phyloP scores from a whole-genome alignment of 2,329 filamentous ascomycete genomes.

The Periconia macrospinosa region DNA sequence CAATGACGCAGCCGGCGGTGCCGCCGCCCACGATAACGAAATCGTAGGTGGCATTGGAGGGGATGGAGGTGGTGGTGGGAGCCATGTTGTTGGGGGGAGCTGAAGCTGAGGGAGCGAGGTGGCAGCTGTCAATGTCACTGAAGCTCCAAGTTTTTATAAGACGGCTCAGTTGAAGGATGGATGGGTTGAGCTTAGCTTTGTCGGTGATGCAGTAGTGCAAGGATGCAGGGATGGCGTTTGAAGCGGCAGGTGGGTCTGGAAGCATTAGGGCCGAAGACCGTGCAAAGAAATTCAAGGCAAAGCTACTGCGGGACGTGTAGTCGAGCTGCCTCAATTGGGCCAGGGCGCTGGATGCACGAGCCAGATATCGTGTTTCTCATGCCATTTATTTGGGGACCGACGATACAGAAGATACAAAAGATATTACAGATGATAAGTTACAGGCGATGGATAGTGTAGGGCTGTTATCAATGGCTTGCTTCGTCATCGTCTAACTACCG shows the following conservation, averaged over 20 bases:
- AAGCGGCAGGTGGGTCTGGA: not conserved
- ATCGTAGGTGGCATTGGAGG: constrained; percentile 68
- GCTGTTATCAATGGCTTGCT: too few species aligned
- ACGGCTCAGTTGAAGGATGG: too few species aligned
- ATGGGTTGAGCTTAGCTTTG: not conserved
- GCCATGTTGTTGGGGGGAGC: constrained; percentile 23
- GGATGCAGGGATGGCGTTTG: too few species aligned
- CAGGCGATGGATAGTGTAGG: too few species aligned
- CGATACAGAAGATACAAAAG: too few species aligned
- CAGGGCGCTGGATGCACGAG: not conserved
- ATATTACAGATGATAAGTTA: too few species aligned
- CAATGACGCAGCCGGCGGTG: constrained; percentile 84
- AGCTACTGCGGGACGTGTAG: not conserved
- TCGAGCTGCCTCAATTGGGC: not conserved
- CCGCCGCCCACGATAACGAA: constrained; percentile 85
- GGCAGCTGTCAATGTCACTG: too few species aligned
- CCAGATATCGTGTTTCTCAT: not conserved
- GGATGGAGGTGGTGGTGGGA: constrained; percentile 67
- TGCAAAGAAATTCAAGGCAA: not conserved
- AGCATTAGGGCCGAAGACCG: not conserved
- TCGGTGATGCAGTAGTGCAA: not conserved
- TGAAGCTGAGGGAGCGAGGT: not conserved
- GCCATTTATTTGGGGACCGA: not conserved
- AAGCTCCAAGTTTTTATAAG: not conserved
- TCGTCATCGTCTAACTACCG: too few species aligned